Base-by-base conservation (phyloP, 2,329 filamentous ascomycete genomes). In the Fusarium duplospermum region DNA sequence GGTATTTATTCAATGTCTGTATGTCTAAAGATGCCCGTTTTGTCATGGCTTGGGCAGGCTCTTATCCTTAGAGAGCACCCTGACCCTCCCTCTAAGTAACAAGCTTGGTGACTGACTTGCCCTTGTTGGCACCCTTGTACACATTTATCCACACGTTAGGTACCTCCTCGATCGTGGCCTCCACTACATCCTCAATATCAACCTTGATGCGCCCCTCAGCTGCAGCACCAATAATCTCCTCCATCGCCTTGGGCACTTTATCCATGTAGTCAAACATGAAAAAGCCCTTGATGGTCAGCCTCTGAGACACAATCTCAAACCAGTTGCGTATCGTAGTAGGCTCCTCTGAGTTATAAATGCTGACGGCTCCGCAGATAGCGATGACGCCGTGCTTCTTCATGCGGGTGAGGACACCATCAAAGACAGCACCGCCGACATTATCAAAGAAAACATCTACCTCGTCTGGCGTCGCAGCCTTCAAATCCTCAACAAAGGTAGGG, bases 51-150 rank as follows among this genome's bases (percentile, higher is more conserved):
- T 33, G 31, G 31, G 13, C 31, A 33, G 11, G 31, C 22, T 22
- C 22, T 10, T 27, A 50, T 27, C 8, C 22, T 4, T 9, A 16
- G 4, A 5, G 5, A 14, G 3, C 14, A 50, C 6, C 16, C 16
- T 6, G 18, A 5, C 8, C 16, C 22, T 7, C 24, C n/a, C 4
- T 14, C 13, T 57, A 57, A 22, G 16, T 3, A 4, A 69, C 18
- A 1, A 73, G n/a, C 24, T 73, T 70, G 0, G 70, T 73, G 1
- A 73, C 42, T 4, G 47, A 73, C 5, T 72, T 72, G 9, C 66
- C 66, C 11, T 24, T 66, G 6, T 72, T 72, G 8, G 35, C 59
- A 2, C 70, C 70, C 7, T 54, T 62, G 6, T 70, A 72, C 3
- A 72, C 35, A 36, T 70, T 31, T 5, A 62, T 59, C 70, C 71